Conservation (phyloP, 2,329 filamentous ascomycete species). For the Verticillium longisporum region DNA sequence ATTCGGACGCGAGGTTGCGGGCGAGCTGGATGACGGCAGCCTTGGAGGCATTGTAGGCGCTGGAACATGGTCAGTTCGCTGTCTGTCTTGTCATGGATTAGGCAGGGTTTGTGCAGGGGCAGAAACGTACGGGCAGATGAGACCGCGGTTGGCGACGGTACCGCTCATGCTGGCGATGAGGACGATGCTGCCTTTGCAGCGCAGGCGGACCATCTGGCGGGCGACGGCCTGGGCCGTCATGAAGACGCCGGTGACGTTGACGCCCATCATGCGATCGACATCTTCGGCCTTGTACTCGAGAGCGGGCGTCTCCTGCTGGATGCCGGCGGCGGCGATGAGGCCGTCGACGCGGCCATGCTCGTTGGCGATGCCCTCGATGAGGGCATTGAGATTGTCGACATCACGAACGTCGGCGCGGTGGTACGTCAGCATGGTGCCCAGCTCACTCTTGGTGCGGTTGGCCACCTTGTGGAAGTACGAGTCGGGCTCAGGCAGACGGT, state of each 20-base stretch:
- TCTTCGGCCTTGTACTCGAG: constrained; percentile 31
- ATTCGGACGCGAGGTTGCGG: constrained; percentile 65
- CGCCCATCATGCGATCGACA: constrained; percentile 27
- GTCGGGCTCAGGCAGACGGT: constrained; percentile 44
- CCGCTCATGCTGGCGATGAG: constrained; percentile 32
- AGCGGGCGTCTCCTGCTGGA: constrained; percentile 26
- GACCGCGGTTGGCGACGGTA: constrained; percentile 37
- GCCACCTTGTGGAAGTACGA: constrained; percentile 61
- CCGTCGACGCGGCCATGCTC: constrained; percentile 41
- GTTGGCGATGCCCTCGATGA: constrained; percentile 62
- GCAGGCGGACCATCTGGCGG: constrained; percentile 26
- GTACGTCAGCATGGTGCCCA: constrained; percentile 66
- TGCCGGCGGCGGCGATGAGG: constrained; percentile 34
- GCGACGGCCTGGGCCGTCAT: constrained; percentile 35
- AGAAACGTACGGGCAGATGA: constrained; percentile 49
- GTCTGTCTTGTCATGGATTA: background rate
- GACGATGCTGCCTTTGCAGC: constrained; percentile 44
- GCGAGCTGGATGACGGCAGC: constrained; percentile 66
- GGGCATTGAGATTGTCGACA: constrained; percentile 56
- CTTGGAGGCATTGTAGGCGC: constrained; percentile 70
- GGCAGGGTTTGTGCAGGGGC: background rate
- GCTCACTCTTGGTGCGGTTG: constrained; percentile 52
- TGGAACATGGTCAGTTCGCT: constrained; percentile 36
- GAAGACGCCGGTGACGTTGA: constrained; percentile 34
- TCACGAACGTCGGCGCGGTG: constrained; percentile 76